Evolutionary conservation across 2,329 filamentous ascomycete genomes (phyloP), one percentile per base, ranked within the genome.

Genomic region (Xylariaceae sp.): DNA sequence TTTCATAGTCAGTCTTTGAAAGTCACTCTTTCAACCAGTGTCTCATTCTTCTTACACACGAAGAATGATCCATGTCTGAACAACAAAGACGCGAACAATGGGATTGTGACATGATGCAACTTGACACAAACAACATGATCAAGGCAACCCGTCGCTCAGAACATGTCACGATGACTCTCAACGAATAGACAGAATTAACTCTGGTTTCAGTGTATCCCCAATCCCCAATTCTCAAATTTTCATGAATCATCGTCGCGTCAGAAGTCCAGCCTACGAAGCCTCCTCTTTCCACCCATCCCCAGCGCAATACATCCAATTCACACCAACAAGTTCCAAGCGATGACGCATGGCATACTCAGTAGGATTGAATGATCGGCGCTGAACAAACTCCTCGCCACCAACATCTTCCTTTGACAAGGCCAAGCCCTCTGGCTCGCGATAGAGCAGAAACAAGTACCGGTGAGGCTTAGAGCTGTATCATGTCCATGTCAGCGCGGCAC

Each of bases 271-370:
- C 9, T 14, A 34, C 17, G 57, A 31, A 64, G 22, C 22, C 22
- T 28, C 22, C 43, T 62, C 62, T 40, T 63, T 63, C 73, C 74
- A 76, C 1, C 71, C 73, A 50, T 77, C 73, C 1, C 72, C 73
- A 41, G 71, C 75, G 16, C 73, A 72, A 0, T 66, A 67, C 72
- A 77, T 76, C 75, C 75, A 77, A 48, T 76, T 76, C 7, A 71
- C 60, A 0, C 67, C 70, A 0, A 75, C 72, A 14, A 77, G 67
- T 13, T 57, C 60, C 42, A 78, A 59, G 0, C 68, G 60, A 42
- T 75, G 60, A 54, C 66, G 69, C 41, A 66, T 61, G 1, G 72
- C 68, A 49, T 75, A 77, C 31, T 66, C 67, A 0, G 62, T 66
- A 0, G 70, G 65, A 45, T 72, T 67, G 54, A 77, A 77, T 0